These are phyloP conservation scores for Coprinopsis cinerea DNA, from an alignment of 768 basidiomycete genomes.

Conservation along the genomic window DNA sequence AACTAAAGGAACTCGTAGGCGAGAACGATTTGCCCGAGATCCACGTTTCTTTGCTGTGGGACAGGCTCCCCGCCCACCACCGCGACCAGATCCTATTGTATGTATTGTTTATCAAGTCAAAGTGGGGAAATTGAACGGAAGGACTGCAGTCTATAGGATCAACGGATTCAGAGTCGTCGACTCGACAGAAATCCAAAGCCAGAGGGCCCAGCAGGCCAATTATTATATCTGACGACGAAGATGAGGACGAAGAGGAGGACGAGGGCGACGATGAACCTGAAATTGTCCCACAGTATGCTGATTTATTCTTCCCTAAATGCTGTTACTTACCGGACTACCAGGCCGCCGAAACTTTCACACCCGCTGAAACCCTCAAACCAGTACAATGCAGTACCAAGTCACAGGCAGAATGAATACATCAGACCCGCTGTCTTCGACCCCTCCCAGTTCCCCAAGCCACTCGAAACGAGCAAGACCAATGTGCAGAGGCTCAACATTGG, in stretches of 20 bases:
- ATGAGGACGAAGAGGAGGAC: constrained; percentile 10
- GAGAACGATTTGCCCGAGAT: constrained; percentile 27
- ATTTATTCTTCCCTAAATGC: constrained; percentile 5
- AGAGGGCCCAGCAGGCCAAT: constrained; percentile 24
- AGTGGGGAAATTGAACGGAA: not conserved
- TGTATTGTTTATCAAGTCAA: constrained; percentile 9
- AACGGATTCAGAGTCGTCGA: constrained; percentile 3
- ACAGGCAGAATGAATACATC: not conserved
- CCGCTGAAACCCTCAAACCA: not conserved
- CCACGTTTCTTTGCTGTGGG: constrained; percentile 27
- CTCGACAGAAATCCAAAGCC: constrained; percentile 11
- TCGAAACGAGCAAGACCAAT: not conserved
- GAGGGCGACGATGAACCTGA: constrained; percentile 6
- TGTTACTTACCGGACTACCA: not conserved
- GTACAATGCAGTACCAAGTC: not conserved
- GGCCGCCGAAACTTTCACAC: not conserved
- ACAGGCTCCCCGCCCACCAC: constrained; percentile 16
- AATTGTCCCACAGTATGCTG: constrained; percentile 10
- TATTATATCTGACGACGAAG: constrained; percentile 31
- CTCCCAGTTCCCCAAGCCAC: not conserved
- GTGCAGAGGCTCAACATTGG: not conserved
- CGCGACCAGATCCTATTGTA: constrained; percentile 23
- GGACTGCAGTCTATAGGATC: constrained; percentile 11
- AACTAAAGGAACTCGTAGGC: constrained; percentile 16
- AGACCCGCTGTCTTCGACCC: not conserved